A percentile compares a stretch with the other conserved stretches of the same genome.
These are phyloP conservation scores for Naganishia randhawae DNA, from an alignment of 768 basidiomycete genomes.

Conservation along the genomic window DNA sequence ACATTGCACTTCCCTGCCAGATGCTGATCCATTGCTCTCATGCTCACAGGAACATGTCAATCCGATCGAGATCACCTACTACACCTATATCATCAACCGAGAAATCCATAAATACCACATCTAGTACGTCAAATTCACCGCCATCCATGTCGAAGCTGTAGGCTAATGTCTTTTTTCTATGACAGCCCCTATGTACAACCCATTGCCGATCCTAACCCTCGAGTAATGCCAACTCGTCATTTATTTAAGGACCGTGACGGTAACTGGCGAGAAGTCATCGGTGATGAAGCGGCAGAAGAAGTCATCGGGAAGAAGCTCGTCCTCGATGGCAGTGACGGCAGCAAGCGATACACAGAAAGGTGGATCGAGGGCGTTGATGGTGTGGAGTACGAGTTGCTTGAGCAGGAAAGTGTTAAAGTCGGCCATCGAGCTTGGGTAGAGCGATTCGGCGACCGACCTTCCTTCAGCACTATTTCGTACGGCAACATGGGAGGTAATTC, in stretches of 20 bases:
- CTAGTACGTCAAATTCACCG: slow-evolving; percentile 37
- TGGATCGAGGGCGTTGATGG: slow-evolving; percentile 31
- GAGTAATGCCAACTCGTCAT: slow-evolving; percentile 41
- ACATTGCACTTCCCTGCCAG: background rate
- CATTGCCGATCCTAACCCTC: slow-evolving; percentile 45
- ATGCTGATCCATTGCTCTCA: background rate
- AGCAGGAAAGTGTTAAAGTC: slow-evolving; percentile 24
- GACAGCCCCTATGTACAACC: slow-evolving; percentile 48
- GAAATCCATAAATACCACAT: slow-evolving; percentile 47
- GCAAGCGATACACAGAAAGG: slow-evolving; percentile 19
- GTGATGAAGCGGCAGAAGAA: slow-evolving; percentile 45
- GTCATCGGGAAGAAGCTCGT: slow-evolving; percentile 38
- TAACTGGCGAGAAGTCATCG: slow-evolving; percentile 46
- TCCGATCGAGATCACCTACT: slow-evolving; percentile 39
- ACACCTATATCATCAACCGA: slow-evolving; percentile 38
- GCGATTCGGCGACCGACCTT: slow-evolving; percentile 25
- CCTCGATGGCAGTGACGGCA: slow-evolving; percentile 20
- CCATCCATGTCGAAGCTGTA: background rate
- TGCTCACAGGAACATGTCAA: slow-evolving; percentile 41
- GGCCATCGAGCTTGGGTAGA: slow-evolving; percentile 29
- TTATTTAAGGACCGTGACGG: slow-evolving; percentile 39
- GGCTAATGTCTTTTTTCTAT: background rate
- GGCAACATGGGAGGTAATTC: background rate
- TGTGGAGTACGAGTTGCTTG: slow-evolving; percentile 28
- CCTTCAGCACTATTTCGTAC: background rate